Conservation (phyloP, 768 basidiomycete species). For the Boletus speciosus region DNA sequence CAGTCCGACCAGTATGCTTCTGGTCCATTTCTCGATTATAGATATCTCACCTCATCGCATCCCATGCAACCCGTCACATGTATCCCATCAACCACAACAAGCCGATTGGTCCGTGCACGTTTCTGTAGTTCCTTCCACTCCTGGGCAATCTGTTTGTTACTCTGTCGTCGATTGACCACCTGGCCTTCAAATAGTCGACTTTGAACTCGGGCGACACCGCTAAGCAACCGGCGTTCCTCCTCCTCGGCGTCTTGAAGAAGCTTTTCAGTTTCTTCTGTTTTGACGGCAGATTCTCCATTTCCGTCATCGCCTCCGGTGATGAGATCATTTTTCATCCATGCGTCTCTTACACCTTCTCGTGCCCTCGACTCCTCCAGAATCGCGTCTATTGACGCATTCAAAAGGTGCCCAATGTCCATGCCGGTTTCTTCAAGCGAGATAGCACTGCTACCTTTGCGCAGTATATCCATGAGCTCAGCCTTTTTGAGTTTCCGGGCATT, state of each 20-base stretch:
- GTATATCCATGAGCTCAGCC: slow-evolving; percentile 51
- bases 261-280: slow-evolving; percentile 23
- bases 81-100: slow-evolving; percentile 37
- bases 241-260: slow-evolving; percentile 46
- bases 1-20: background rate
- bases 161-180: slow-evolving; percentile 32
- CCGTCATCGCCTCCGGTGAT: slow-evolving; percentile 6
- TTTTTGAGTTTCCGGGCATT: slow-evolving; percentile 33
- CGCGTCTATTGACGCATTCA: slow-evolving; percentile 40
- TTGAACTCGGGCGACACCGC: slow-evolving; percentile 56
- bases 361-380: slow-evolving; percentile 46
- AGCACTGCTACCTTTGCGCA: slow-evolving; percentile 57
- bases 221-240: slow-evolving; percentile 49
- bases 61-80: slow-evolving; percentile 31
- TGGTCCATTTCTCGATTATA: slow-evolving; percentile 16
- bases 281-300: slow-evolving; percentile 3
- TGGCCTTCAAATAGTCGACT: slow-evolving; percentile 58
- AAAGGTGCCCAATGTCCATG: slow-evolving; percentile 42
- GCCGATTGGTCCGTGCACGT: slow-evolving; percentile 39
- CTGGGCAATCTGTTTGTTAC: slow-evolving; percentile 41
- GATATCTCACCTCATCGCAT: slow-evolving; percentile 26
- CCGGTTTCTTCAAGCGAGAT: slow-evolving; percentile 39
- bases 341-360: slow-evolving; percentile 41
- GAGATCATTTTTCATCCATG: slow-evolving; percentile 43
- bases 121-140: slow-evolving; percentile 49